These are phyloP conservation scores for Suillus alpinus DNA, from an alignment of 768 basidiomycete genomes.

Conservation along the genomic window DNA sequence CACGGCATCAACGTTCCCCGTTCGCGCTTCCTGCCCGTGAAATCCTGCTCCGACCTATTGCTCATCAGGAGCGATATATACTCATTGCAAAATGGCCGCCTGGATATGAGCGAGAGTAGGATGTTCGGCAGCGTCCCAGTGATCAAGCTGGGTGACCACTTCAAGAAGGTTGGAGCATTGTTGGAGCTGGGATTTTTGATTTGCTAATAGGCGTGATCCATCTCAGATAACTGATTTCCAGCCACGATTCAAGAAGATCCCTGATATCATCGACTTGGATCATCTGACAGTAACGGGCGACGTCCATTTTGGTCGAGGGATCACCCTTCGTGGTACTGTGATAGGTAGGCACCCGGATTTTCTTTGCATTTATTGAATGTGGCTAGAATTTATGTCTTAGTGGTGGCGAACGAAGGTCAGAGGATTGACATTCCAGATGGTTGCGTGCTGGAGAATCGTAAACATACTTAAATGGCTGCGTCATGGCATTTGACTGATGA, in stretches of 20 bases:
- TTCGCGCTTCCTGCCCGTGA: slow-evolving; percentile 89
- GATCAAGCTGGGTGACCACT: slow-evolving; percentile 94
- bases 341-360: slow-evolving; percentile 47
- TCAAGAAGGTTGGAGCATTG: slow-evolving; percentile 74
- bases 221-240: slow-evolving; percentile 80
- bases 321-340: slow-evolving; percentile 85
- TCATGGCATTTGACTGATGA: neutral
- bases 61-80: slow-evolving; percentile 93
- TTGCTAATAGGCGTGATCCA: neutral
- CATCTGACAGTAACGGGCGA: slow-evolving; percentile 93
- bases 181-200: neutral
- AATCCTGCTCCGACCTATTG: slow-evolving; percentile 84
- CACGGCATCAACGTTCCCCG: slow-evolving; percentile 96
- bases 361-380: neutral
- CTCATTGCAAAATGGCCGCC: slow-evolving; percentile 82
- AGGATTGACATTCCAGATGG: slow-evolving; percentile 84
- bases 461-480: neutral
- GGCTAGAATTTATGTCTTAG: slow-evolving; percentile 18
- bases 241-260: slow-evolving; percentile 94
- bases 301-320: slow-evolving; percentile 85
- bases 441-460: slow-evolving; percentile 71
- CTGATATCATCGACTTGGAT: slow-evolving; percentile 86
- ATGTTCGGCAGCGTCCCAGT: slow-evolving; percentile 92
- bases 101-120: slow-evolving; percentile 77
- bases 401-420: slow-evolving; percentile 80